Evolutionary conservation across 2,329 filamentous ascomycete genomes (phyloP), one percentile per base, ranked within the genome.

Genomic region (Xylaria sp.): DNA sequence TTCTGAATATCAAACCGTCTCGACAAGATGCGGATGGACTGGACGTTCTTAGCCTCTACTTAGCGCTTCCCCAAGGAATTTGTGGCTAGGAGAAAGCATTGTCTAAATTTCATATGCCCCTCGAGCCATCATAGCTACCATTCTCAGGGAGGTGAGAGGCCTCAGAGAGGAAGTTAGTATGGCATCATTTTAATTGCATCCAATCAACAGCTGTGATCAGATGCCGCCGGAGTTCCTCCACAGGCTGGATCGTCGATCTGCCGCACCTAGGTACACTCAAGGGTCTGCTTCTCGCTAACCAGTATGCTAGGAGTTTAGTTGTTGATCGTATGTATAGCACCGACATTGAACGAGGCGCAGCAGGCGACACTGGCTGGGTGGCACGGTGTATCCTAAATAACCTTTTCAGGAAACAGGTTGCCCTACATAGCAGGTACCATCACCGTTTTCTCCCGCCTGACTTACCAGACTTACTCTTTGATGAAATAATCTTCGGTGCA

Each of bases 401-500:
- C 13, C 28, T 8, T 39, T 61, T 41, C 15, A 12, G n/a, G 18
- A 30, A 45, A 45, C 15, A 43, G 25, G 15, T 4, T 58, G 25
- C 46, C n/a, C 23, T 60, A n/a, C 15, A 48, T 25, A 28, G 41
- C 25, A 58, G 30, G 34, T 41, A 48, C 36, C 67, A 39, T 76
- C 72, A 81, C 66, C 76, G 73, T 73, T 80, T 81, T 68, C 80
- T 80, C 67, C 52, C 53, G 6, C 52, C 41, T 13, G 57, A 58
- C 45, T 80, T 83, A 71, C 73, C 71, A 3, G 75, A 66, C 70
- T 76, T 79, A 50, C 65, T 55, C 36, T 70, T 78, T 46, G 70
- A 41, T 41, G 70, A 41, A 63, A 66, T 28, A 72, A 32, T 48
- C 30, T 82, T 76, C 2, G 83, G 82, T 34, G 88, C 86, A 6